phyloP scores from a whole-genome alignment of 495 filamentous ascomycete genomes.

The Neurospora hispaniola region DNA sequence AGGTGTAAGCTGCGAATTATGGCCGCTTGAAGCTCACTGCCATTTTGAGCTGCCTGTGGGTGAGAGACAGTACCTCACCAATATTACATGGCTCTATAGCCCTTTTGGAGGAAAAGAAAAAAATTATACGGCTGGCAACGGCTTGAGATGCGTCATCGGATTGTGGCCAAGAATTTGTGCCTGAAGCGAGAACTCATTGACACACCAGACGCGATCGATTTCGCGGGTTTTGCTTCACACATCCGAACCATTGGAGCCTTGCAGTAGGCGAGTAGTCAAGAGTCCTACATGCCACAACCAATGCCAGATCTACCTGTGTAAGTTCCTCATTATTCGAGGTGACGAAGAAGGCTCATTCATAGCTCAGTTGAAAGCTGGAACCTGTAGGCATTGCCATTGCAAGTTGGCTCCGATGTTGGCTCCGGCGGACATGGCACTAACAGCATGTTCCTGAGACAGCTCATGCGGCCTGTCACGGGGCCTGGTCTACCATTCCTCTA shows the following conservation, averaged over 20 bases:
- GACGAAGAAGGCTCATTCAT: neutral
- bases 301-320: neutral
- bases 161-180: neutral
- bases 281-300: neutral
- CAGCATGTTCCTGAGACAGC: neutral
- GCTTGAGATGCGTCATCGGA: neutral
- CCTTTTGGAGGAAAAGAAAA: neutral
- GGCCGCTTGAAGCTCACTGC: neutral
- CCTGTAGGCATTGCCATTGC: neutral
- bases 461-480: neutral
- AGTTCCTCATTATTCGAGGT: neutral
- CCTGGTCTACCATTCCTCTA: neutral
- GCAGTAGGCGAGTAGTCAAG: neutral
- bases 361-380: no score
- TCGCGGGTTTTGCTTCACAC: neutral
- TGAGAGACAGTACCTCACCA: neutral
- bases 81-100: neutral
- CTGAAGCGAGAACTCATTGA: neutral
- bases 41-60: neutral
- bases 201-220: neutral
- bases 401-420: neutral
- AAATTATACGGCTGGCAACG: neutral
- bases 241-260: neutral
- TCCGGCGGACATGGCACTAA: conserved; percentile 1
- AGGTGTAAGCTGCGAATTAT: neutral